A percentile compares a stretch with the other conserved stretches of the same genome.
phyloP scores from a whole-genome alignment of 2,329 filamentous ascomycete species.

The Apiospora aurea region DNA sequence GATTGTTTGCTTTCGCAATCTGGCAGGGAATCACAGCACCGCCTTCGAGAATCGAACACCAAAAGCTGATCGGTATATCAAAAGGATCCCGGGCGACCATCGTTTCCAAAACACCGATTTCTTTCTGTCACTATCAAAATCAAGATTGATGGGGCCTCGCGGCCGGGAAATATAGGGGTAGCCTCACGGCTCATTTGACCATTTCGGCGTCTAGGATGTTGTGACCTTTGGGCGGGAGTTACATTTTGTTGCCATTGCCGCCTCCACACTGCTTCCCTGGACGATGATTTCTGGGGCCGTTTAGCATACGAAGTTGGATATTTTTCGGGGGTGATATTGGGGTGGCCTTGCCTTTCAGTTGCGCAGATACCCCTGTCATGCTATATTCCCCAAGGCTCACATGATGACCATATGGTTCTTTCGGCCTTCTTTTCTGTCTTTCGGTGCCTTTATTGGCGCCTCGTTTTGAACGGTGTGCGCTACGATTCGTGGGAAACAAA shows the following conservation, averaged over 20 bases:
- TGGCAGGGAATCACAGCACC: conserved; percentile 38
- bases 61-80: not conserved
- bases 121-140: conserved; percentile 30
- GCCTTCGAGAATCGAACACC: conserved; percentile 27
- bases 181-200: conserved; percentile 40
- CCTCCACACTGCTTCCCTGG: conserved; percentile 9
- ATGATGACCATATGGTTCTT: not conserved
- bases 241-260: not conserved
- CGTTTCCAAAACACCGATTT: conserved; percentile 25
- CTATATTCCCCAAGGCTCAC: not conserved
- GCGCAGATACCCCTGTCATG: conserved; percentile 1
- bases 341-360: not conserved
- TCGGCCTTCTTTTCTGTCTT: not conserved
- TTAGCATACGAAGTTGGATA: not conserved
- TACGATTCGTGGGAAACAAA: not conserved
- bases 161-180: conserved; percentile 40
- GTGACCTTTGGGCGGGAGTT: conserved; percentile 17
- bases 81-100: conserved; percentile 7
- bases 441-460: not conserved
- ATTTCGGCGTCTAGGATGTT: conserved; percentile 24
- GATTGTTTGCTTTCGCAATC: conserved; percentile 27
- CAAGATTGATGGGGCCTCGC: conserved; percentile 43
- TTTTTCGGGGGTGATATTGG: not conserved
- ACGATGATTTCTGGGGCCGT: not conserved
- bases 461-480: not conserved